A percentile compares a stretch with the other conserved stretches of the same genome.
These are phyloP conservation scores for Sugiyamaella pinicola DNA, from an alignment of 1,139 yeast species.

Conservation along the genomic window DNA sequence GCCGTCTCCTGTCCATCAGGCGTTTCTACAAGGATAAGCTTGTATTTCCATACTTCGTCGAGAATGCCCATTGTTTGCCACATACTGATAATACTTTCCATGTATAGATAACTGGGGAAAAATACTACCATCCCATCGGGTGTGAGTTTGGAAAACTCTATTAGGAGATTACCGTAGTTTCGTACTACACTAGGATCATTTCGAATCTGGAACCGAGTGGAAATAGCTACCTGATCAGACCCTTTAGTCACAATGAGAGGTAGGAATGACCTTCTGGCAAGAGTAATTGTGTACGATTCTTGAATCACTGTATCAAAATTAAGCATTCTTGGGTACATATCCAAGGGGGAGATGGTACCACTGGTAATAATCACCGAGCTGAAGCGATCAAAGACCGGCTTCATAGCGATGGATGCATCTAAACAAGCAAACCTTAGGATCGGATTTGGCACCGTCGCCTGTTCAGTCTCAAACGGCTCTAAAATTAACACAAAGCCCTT, in stretches of 20 bases:
- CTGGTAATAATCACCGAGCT: constrained; percentile 94
- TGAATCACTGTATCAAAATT: constrained; percentile 93
- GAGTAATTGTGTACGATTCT: constrained; percentile 93
- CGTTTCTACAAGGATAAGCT: constrained; percentile 92
- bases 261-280: constrained; percentile 86
- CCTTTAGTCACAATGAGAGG: constrained; percentile 98
- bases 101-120: constrained; percentile 93
- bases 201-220: constrained; percentile 93
- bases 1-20: constrained; percentile 99
- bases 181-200: constrained; percentile 98
- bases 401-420: constrained; percentile 97
- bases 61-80: constrained; percentile 98
- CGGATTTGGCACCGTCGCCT: constrained; percentile 97
- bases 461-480: constrained; percentile 96
- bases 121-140: constrained; percentile 99
- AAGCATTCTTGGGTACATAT: constrained; percentile 97
- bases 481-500: constrained; percentile 86
- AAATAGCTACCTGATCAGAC: constrained; percentile 94
- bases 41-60: constrained; percentile 98
- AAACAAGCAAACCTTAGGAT: constrained; percentile 91
- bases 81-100: constrained; percentile 97
- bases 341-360: constrained; percentile 97
- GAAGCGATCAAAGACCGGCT: constrained; percentile 92
- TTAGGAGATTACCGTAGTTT: constrained; percentile 87
- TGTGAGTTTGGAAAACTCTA: constrained; percentile 91